Base-by-base conservation (phyloP, 2,329 filamentous ascomycete genomes). In the Fusarium haematococcum region DNA sequence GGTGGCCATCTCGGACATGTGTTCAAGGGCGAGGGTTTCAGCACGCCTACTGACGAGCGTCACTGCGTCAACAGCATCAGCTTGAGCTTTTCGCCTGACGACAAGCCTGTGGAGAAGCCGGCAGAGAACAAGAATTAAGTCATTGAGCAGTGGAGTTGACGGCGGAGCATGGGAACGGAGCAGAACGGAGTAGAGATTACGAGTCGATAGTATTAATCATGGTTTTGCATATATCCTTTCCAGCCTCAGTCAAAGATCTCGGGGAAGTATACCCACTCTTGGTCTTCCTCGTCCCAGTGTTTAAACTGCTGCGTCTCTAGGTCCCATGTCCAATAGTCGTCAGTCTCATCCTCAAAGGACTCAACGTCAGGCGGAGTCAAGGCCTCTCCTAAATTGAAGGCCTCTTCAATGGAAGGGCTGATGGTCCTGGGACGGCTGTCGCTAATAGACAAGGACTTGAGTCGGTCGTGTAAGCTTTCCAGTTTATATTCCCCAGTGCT, bases 41-140 rank as follows among this genome's bases (percentile, higher is more conserved):
- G 88, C 9, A 97, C 93, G 25, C 95, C 97, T 6, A 98, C 95
- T 23, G 93, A 99, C 82, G 97, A 99, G 90, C 89, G 97, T 71
- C 97, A 99, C 86, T 99, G 97, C 81, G 97, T 99, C 68, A 99
- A 98, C 82, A 97, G 94, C 80, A 85, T 98, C 63, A 97, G 94
- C 81, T 86, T 98, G 84, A 97, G 91, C 78, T 98, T 99, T 81
- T 89, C 87, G 2, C 86, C 88, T 1, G 88, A 94, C 58, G 92
- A 94, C 72, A 89, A 90, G 77, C 80, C 82, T 58, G 82, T 79
- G 27, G 76, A 67, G 5, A 73, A 77, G 70, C 58, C 45, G 25
- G 39, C 69, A 35, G 83, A 83, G 33, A 84, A 79, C 65, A 85
- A 85, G 78, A 84, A 78, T 37, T 83, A 50, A 78, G 37, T 61